phyloP scores from a whole-genome alignment of 805 yeast genomes.

The Metschnikowia hibisci region DNA sequence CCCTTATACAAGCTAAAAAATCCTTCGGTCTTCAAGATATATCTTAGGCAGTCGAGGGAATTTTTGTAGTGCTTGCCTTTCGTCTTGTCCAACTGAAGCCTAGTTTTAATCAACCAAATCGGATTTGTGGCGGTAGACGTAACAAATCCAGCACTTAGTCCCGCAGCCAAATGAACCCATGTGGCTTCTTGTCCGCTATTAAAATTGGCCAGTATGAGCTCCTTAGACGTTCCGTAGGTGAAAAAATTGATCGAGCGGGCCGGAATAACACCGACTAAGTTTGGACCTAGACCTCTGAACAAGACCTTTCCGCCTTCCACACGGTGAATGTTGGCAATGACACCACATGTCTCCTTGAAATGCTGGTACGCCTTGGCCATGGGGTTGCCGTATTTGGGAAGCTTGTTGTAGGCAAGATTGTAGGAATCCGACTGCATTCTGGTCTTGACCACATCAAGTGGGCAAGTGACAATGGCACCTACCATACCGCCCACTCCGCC shows the following conservation, averaged over 20 bases:
- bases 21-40: conserved; percentile 75
- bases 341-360: conserved; percentile 76
- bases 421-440: conserved; percentile 89
- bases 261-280: conserved; percentile 94
- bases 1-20: conserved; percentile 79
- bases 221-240: conserved; percentile 93
- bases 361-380: conserved; percentile 57
- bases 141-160: conserved; percentile 86
- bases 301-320: conserved; percentile 82
- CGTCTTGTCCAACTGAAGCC: conserved; percentile 85
- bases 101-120: conserved; percentile 93
- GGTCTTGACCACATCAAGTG: conserved; percentile 94
- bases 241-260: conserved; percentile 96
- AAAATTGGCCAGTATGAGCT: conserved; percentile 58
- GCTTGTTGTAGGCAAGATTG: conserved; percentile 49
- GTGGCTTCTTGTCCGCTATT: conserved; percentile 76
- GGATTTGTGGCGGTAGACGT: conserved; percentile 98
- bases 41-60: conserved; percentile 77
- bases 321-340: conserved; percentile 61
- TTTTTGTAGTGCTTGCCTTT: conserved; percentile 65
- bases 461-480: conserved; percentile 92
- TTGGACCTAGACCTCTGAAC: conserved; percentile 95
- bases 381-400: conserved; percentile 36
- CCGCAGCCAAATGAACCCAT: conserved; percentile 80
- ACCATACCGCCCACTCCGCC: conserved; percentile 97